These are phyloP conservation scores for Solanum habrochaites DNA, from an alignment of 257 asterid genomes.

Conservation along the genomic window DNA sequence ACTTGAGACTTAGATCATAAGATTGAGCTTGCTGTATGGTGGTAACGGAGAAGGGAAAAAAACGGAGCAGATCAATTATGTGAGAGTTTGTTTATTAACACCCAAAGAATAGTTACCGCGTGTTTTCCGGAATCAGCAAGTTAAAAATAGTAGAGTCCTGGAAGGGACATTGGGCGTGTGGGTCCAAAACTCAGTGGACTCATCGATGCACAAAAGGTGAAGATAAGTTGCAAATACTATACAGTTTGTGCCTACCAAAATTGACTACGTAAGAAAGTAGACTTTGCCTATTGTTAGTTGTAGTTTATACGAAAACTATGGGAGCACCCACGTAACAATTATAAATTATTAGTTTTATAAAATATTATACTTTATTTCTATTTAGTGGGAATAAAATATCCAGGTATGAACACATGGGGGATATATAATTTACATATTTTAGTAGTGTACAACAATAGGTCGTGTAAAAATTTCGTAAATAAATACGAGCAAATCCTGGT, in stretches of 20 bases:
- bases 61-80: too few species aligned
- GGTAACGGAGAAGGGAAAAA: too few species aligned
- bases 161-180: not conserved
- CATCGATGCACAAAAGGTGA: not conserved
- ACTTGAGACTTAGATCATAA: too few species aligned
- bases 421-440: not conserved
- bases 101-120: not conserved
- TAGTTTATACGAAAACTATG: not conserved
- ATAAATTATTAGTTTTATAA: not conserved
- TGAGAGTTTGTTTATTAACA: too few species aligned
- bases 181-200: not conserved
- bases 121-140: fast-evolving
- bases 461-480: not conserved
- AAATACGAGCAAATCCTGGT: not conserved
- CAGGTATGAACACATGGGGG: not conserved
- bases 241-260: not conserved
- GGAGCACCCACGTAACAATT: not conserved
- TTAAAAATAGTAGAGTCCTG: not conserved
- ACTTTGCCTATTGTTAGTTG: not conserved
- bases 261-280: not conserved
- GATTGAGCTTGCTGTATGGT: too few species aligned
- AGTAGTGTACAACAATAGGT: not conserved
- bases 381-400: not conserved
- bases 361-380: not conserved
- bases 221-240: not conserved